Evolutionary conservation across 352 stramenopile genomes (phyloP), one percentile per base, ranked within the genome.

Genomic region (Phytophthora pisi): DNA sequence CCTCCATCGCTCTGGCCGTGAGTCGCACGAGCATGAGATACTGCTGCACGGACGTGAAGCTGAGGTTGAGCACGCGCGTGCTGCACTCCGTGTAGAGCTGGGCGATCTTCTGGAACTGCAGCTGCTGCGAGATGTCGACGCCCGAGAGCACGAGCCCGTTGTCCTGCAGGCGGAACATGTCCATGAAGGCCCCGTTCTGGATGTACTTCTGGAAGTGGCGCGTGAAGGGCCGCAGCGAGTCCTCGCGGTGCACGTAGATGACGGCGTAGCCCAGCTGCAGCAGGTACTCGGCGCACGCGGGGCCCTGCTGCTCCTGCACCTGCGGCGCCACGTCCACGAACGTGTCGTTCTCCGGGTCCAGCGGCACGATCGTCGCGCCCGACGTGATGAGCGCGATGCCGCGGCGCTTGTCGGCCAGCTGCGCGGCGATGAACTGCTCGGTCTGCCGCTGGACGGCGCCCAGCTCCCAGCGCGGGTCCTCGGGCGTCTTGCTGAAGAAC

Each of bases 191-290:
- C 51, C 84, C 87, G 34, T 90, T 90, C 55, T 87, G 74, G 26
- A 95, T 90, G 66, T 88, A 93, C 71, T 86, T 86, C 50, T 92
- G 81, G 60, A 96, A 94, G 55, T 96, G 86, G 34, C 88, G 86
- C 61, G 86, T 91, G 52, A 96, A 96, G 11, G 88, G 88, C 61
- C 84, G 79, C 50, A 92, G 70, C 57, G 88, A 96, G 60, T 90
- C 79, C 46, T 92, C 74, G 30, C 88, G 82, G 58, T 92, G 79
- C 46, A 96, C 57, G 54, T 93, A 94, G 52, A 96, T 91, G 43
- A 96, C 88, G 0, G 86, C 85, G 52, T 96, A 96, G 15, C 86
- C 86, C 11, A 90, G 62, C 28, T 88, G 79, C 56, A 96, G 76
- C 60, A 96, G 57, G 57, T 92, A 91, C 77, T 96, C 88, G 30